Evolutionary conservation across 176 grass and related monocot genomes (phyloP), one percentile per base, ranked within the genome.

Genomic region (Typha latifolia): DNA sequence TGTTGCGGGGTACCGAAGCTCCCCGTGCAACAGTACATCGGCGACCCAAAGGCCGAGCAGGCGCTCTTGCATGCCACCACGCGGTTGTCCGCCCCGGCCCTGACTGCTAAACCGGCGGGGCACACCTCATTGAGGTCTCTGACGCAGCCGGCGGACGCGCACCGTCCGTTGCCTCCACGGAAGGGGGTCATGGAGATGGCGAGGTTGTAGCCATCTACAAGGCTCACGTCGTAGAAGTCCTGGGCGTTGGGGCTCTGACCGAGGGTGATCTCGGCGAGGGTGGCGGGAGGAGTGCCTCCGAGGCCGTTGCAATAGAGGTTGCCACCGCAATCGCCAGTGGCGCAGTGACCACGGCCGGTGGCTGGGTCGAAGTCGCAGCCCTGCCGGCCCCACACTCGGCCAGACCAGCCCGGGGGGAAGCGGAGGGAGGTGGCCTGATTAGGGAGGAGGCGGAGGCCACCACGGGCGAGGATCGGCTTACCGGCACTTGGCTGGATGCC

Each of bases 11-110:
- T 73, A 0, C 95, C 95, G 4, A 79, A 99, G 73, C 68, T 62
- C 1, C 95, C 95, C 1, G 95, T 99, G 79, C 95, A 99, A 77
- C 95, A 99, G 73, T 93, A 99, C 63, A 84, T 72, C 68, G 89
- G 86, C 8, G 73, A 53, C 0, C 86, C 89, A 49, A 81, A 99
- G 0, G 95, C 95, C 0, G 89, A 86, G 67, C 89, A 93, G 0
- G 95, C 95, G 77, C 89, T 99, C 51, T 85, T 90, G 95, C 89
- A 99, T 0, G 69, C 95, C 0, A 99, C 95, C 19, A 99, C 89
- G 7, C 71, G 64, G 62, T 65, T 32, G 11, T 63, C 72, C 15
- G 43, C 27, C 11, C 73, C 86, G 49, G 63, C 74, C n/a, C 86
- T 75, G 3, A 99, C 89, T 0, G 94, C 89, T 2, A 99, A 85